phyloP scores from a whole-genome alignment of 176 grass and related monocot species.

The maize (Zea mays) region Zm-B73-REFERENCE-NAM-5.0 NC_050099.1:246293001-246293500 shows the following conservation, averaged over 20 bases:
- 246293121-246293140: too few species aligned
- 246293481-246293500: conserved; percentile 29
- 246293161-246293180: too few species aligned
- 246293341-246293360: not conserved
- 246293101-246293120: too few species aligned
- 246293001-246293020: not conserved
- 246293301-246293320: not conserved
- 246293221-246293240: not conserved
- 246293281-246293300: conserved; percentile 29
- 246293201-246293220: not conserved
- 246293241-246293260: not conserved
- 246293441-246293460: not conserved
- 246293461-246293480: conserved; percentile 18
- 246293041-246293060: too few species aligned
- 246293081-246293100: too few species aligned
- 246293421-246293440: conserved; percentile 30
- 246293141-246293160: too few species aligned
- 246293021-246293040: not conserved
- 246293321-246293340: conserved; percentile 4
- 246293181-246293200: too few species aligned
- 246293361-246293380: conserved; percentile 4
- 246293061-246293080: too few species aligned
- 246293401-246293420: conserved; percentile 14
- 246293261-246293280: conserved; percentile 21
- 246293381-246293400: conserved; percentile 32